phyloP scores from a whole-genome alignment of 164 flowering plant species.

The Dillenia suffruticosa region DNA sequence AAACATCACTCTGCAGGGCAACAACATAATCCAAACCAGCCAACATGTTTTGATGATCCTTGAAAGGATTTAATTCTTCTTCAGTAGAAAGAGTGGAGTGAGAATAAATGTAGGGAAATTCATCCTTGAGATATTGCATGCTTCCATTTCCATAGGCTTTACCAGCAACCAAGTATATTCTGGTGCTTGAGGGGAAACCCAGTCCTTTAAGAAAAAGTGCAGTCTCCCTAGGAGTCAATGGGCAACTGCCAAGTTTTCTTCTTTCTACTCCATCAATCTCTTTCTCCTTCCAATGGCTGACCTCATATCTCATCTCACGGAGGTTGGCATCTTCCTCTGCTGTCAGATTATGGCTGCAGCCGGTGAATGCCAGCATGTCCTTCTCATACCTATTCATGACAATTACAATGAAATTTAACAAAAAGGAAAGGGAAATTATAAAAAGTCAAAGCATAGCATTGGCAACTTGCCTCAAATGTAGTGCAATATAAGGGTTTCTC shows the following conservation, averaged over 20 bases:
- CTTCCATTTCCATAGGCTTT: slow-evolving; percentile 92
- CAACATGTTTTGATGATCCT: slow-evolving; percentile 88
- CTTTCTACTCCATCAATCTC: slow-evolving; percentile 86
- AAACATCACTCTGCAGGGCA: slow-evolving; percentile 88
- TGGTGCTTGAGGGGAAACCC: slow-evolving; percentile 68
- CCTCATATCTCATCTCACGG: slow-evolving; percentile 72
- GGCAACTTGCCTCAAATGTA: slow-evolving; percentile 75
- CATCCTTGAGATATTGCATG: slow-evolving; percentile 64
- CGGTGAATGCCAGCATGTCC: slow-evolving; percentile 98
- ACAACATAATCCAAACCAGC: slow-evolving; percentile 94
- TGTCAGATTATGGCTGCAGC: slow-evolving; percentile 87
- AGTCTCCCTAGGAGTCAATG: slow-evolving; percentile 93
- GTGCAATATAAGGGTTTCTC: slow-evolving; percentile 80
- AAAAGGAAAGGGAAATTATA: background rate
- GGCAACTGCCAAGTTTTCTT: slow-evolving; percentile 91
- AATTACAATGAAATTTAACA: background rate
- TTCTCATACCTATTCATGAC: slow-evolving; percentile 71
- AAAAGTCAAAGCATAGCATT: background rate
- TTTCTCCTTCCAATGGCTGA: slow-evolving; percentile 98
- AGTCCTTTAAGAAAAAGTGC: slow-evolving; percentile 77
- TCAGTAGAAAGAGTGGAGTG: slow-evolving; percentile 76
- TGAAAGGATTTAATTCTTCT: slow-evolving; percentile 81
- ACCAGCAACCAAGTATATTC: slow-evolving; percentile 93
- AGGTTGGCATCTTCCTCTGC: slow-evolving; percentile 87
- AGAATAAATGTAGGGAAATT: slow-evolving; percentile 78